These are phyloP conservation scores for Fusarium albidum DNA, from an alignment of 2,329 filamentous ascomycete genomes.

Conservation along the genomic window DNA sequence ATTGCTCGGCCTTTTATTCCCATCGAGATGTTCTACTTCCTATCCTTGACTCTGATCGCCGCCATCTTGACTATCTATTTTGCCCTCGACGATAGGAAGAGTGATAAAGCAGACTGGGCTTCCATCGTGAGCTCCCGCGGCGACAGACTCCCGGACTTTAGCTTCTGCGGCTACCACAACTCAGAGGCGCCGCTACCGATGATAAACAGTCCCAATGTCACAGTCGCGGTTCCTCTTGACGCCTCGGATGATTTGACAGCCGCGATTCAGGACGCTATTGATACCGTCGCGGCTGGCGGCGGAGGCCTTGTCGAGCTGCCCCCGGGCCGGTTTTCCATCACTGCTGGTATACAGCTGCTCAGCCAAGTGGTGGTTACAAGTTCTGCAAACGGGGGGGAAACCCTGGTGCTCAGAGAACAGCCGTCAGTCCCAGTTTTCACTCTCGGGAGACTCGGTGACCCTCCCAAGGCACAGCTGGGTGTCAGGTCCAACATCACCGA, in stretches of 20 bases:
- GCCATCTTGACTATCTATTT: conserved; percentile 18
- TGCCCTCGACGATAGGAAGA: neutral
- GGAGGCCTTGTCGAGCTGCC: conserved; percentile 27
- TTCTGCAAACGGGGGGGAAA: neutral
- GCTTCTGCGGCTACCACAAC: conserved; percentile 30
- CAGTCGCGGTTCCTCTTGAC: neutral
- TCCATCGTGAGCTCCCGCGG: conserved; percentile 14
- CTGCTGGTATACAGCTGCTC: conserved; percentile 11
- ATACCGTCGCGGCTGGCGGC: conserved; percentile 7
- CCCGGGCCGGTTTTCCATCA: conserved; percentile 17
- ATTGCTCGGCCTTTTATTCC: no score
- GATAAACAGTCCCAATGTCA: neutral
- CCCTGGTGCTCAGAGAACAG: neutral
- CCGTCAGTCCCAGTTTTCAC: conserved; percentile 23
- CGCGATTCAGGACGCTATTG: conserved; percentile 26
- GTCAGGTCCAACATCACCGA: conserved; percentile 27
- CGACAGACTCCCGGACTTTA: conserved; percentile 34
- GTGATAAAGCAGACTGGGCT: conserved; percentile 25
- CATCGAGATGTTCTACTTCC: neutral
- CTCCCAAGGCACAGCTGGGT: neutral
- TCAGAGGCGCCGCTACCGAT: conserved; percentile 26
- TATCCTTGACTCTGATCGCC: conserved; percentile 1
- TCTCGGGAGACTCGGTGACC: conserved; percentile 3
- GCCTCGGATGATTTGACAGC: conserved; percentile 13
- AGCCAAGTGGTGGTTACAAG: conserved; percentile 17